Percentiles rank a stretch among this genome's conserved stretches.
These are phyloP conservation scores for Cucumis melo DNA, from an alignment of 306 rosid genomes.

Conservation along the genomic window DNA sequence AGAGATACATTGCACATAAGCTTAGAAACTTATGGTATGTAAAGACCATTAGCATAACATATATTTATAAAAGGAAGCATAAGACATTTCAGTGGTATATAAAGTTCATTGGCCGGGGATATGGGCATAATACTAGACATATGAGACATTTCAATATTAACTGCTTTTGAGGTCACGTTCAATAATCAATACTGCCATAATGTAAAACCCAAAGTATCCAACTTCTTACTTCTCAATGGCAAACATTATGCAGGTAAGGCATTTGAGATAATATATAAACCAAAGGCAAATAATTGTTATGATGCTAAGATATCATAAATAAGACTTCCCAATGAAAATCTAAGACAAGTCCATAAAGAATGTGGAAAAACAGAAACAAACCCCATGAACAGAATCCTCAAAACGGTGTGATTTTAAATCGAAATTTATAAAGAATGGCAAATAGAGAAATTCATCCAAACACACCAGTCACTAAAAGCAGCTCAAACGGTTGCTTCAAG, in stretches of 20 bases:
- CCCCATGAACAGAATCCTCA: too few species aligned
- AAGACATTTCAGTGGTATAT: background rate
- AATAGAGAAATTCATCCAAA: background rate
- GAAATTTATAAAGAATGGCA: background rate
- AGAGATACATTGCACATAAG: background rate
- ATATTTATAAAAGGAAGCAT: background rate
- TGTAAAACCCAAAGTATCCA: background rate
- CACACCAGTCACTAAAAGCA: conserved; percentile 61
- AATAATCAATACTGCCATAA: background rate
- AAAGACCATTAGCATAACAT: too few species aligned
- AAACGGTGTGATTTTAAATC: background rate
- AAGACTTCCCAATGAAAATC: background rate
- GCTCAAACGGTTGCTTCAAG: conserved; percentile 65
- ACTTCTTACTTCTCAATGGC: background rate
- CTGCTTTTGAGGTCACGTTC: background rate
- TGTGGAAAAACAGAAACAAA: background rate
- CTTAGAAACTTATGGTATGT: background rate
- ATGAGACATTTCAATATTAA: background rate
- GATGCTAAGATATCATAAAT: too few species aligned
- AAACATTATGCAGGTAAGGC: background rate
- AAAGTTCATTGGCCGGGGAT: background rate
- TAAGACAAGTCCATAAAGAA: background rate
- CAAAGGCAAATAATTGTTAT: background rate
- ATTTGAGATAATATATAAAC: background rate
- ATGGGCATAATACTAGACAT: background rate